Base-by-base conservation (phyloP, 2,329 filamentous ascomycete genomes). In the Microdochium paspali region DNA sequence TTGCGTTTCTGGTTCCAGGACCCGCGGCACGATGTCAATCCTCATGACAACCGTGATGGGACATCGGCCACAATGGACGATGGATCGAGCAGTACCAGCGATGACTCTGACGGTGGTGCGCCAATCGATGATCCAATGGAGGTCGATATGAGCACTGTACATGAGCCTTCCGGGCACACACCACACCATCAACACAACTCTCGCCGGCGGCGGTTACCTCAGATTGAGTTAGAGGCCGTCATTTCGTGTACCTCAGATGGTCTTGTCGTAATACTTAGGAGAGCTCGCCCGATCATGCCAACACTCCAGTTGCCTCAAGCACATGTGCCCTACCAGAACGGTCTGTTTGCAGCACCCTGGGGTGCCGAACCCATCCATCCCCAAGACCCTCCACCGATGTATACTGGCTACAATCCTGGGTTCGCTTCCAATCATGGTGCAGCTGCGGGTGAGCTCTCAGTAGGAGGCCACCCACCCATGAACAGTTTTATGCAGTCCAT, bases 181-280 rank as follows among this genome's bases (percentile, higher is more conserved):
- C 51, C 35, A 3, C 10, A 12, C 15, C 35, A 21, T 20, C 35
- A 20, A 10, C 20, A 21, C 35, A n/a, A 9, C 6, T 7, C 35
- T 21, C 35, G 35, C 18, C 35, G 18, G 35, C 20, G 35, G 18
- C 35, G 13, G 10, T 20, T 18, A 15, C 31, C 18, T 3, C 18
- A 40, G 6, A 21, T 40, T 10, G 87, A 94, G 65, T 70, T 95
- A 3, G 89, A 95, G 66, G 89, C 88, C 2, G 87, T 95, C n/a
- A 83, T 95, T 4, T 94, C 89, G 0, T 95, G 89, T 65, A 89
- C 88, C 2, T 94, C 89, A 0, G 89, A 95, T 61, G 89, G 89
- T 1, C 71, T 95, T 1, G 87, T 94, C 2, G 87, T 94, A 7
- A 82, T 91, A 45, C 69, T 94, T 13, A 79, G 89, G 48, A 80